Conservation (phyloP, 139 green algal genomes). For the Coccomyxa sp. region DNA sequence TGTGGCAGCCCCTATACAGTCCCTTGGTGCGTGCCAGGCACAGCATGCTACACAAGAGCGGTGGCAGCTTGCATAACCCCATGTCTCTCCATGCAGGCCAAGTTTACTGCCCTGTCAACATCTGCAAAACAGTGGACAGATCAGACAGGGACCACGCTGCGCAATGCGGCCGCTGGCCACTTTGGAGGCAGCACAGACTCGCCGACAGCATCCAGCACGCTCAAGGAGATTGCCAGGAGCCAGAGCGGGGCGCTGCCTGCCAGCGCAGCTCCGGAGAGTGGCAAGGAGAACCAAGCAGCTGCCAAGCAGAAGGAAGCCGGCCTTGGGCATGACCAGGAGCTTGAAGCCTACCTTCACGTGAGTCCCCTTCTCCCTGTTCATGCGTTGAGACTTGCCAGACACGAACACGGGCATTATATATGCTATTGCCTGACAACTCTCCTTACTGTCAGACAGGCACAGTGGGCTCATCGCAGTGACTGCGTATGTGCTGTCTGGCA, state of each 20-base stretch:
- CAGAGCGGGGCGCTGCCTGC: background rate
- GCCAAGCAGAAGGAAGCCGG: conserved; percentile 9
- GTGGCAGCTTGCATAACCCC: background rate
- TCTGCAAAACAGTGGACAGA: conserved; percentile 1
- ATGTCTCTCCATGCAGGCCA: background rate
- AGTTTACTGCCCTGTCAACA: conserved; percentile 6
- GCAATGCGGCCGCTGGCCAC: background rate
- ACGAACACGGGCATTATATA: background rate
- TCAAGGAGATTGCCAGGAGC: background rate
- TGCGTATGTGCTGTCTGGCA: background rate
- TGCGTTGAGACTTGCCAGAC: background rate
- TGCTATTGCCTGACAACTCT: background rate
- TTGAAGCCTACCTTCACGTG: conserved; percentile 55
- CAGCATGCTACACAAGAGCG: background rate
- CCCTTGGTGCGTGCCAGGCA: background rate
- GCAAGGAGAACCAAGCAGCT: background rate
- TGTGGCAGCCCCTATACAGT: background rate
- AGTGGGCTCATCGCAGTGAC: background rate
- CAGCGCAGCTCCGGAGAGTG: background rate
- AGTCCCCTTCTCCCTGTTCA: background rate
- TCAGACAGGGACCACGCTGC: background rate
- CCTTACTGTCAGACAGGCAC: background rate
- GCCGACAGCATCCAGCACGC: background rate
- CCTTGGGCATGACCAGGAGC: conserved; percentile 47
- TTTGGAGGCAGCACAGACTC: background rate